Base-by-base conservation (phyloP, 2,329 filamentous ascomycete genomes). In the Aspergillus versicolor region DNA sequence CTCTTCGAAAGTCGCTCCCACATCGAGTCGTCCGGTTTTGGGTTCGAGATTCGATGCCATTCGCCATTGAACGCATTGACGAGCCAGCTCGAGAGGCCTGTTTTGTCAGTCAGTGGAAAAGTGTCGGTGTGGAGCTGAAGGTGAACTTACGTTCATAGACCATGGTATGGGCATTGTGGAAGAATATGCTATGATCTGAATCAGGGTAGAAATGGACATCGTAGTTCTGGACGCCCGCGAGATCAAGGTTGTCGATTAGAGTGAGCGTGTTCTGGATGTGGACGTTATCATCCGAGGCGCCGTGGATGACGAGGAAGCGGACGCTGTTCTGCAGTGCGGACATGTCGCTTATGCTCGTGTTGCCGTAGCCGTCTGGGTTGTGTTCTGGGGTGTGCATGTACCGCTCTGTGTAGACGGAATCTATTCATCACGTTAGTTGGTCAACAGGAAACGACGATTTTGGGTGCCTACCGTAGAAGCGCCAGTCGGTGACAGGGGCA, bases 21-120 rank as follows among this genome's bases (percentile, higher is more conserved):
- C 32, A 68, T 64, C 5, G 70, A 71, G 17, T 67, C 61, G 24
- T 67, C 63, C 3, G 85, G 85, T 27, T 74, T 74, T 0, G 84
- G 81, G 52, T 82, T 71, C 15, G 79, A 75, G 17, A 81, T 84
- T 47, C 80, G 78, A 49, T 93, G 79, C 91, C 93, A 97, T 73
- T 97, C 92, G 51, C 94, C 94, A 65, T 97, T 97, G 73, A 99
- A 99, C 2, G 94, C 94, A 71, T 97, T 97, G 70, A 97, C 84
- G 54, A 99, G 85, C 93, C 93, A 99, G 71, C 90, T 92, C 57
- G 69, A 79, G 62, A 81, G 75, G 54, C 64, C 65, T 75, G 19
- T 22, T 30, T 44, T 13, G 9, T 30, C 9, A 30, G 27, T 30
- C 27, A 11, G 24, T 6, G 24, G 24, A 24, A 24, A 24, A 24